These are phyloP conservation scores for Phyllosticta paracitricarpa DNA, from an alignment of 2,329 filamentous ascomycete genomes.

Conservation along the genomic window DNA sequence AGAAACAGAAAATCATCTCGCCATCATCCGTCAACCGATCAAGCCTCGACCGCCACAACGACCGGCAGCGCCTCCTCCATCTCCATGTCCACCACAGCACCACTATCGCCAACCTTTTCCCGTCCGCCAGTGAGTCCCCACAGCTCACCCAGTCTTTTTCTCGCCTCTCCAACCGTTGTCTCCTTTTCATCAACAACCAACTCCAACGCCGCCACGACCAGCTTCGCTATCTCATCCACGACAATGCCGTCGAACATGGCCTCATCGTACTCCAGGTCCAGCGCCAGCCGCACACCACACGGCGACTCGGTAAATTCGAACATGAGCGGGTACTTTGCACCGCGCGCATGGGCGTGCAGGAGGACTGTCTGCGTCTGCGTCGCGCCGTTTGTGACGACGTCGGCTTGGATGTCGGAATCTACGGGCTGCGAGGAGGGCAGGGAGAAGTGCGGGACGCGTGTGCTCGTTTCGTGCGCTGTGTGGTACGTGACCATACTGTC, in stretches of 20 bases:
- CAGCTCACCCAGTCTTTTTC: not conserved
- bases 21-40: not conserved
- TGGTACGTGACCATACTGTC: not conserved
- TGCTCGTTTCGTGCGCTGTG: not conserved
- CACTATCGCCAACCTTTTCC: not conserved
- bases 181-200: not conserved
- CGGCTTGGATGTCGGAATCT: not conserved
- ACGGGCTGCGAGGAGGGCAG: not conserved
- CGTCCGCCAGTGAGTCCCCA: not conserved
- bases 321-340: conserved; percentile 12
- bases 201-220: not conserved
- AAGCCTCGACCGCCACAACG: not conserved
- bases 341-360: not conserved
- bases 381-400: not conserved
- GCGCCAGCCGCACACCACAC: not conserved
- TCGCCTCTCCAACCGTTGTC: not conserved
- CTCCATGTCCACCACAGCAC: not conserved
- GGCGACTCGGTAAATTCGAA: conserved; percentile 10
- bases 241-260: not conserved
- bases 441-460: not conserved
- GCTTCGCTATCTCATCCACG: not conserved
- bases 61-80: not conserved
- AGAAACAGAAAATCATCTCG: too few species aligned
- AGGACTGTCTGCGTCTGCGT: not conserved
- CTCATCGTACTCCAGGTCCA: conserved; percentile 2